Evolutionary conservation across 495 filamentous ascomycete genomes (phyloP), one percentile per base, ranked within the genome.

Genomic region (Aspergillus sparsus): DNA sequence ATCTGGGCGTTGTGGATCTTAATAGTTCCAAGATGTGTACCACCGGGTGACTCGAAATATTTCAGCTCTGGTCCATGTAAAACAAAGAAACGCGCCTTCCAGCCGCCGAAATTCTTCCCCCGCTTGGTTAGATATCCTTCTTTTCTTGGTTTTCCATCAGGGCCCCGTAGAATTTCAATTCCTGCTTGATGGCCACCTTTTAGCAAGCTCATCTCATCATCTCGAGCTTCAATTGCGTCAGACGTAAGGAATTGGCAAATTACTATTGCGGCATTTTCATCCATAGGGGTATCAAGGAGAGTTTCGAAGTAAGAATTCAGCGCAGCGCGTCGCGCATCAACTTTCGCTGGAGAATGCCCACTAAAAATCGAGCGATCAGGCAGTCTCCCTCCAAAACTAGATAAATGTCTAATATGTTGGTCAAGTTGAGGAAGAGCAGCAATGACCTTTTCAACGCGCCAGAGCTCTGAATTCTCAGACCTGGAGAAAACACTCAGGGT

Each of bases 51-150:
- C 71, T 98, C 94, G 67, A 91, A 97, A 70, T 98, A 98, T 66
- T 88, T 91, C 62, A 98, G 74, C 37, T 91, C 82, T 13, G 95
- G 90, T 2, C 92, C 92, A 66, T 98, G 91, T 1, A 98, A 83
- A 46, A 96, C 82, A 65, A 98, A 98, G 69, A 90, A 98, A 55
- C 94, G 83, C 13, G 91, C 91, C 71, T 98, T 98, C 94, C 94
- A 98, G n/a, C 94, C 94, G 27, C 94, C 94, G 74, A 98, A 98
- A 64, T 97, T 97, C 78, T 98, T 98, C 31, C 94, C 94, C 57
- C 89, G 81, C 75, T 98, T 98, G 7, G 94, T 97, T 34, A 98
- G 78, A 77, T 97, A 98, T 13, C 94, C 94, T 68, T 87, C 92
- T 67, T 93, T 93, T 61, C 86, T 79, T 1, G 88, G 85, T 55